Percentiles rank a stretch among this genome's conserved stretches.
These are phyloP conservation scores for Leptodontidium sp. DNA, from an alignment of 2,329 filamentous ascomycete genomes.

Conservation along the genomic window DNA sequence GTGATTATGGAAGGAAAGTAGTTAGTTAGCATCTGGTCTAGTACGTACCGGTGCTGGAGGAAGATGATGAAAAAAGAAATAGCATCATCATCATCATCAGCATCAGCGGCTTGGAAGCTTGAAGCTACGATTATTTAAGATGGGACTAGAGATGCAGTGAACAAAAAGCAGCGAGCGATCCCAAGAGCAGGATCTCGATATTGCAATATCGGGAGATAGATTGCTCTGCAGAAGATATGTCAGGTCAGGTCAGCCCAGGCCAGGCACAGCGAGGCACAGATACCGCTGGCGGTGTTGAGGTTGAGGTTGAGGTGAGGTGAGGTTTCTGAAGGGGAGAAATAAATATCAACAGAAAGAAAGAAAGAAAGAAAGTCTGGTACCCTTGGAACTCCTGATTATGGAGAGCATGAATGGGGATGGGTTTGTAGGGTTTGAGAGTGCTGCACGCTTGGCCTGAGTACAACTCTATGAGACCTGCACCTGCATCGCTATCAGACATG, in stretches of 20 bases:
- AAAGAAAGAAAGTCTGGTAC: not conserved
- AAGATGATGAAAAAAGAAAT: too few relatives aligned
- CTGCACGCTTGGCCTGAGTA: constrained; percentile 2
- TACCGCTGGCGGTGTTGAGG: not conserved
- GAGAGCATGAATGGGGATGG: not conserved
- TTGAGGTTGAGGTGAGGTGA: not conserved
- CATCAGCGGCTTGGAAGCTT: not conserved
- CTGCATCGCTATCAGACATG: not conserved
- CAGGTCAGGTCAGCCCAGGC: not conserved
- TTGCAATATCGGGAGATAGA: constrained; percentile 28
- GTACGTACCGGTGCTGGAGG: too few relatives aligned
- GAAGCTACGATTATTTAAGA: not conserved
- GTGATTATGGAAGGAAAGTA: constrained; percentile 3
- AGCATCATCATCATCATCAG: not conserved
- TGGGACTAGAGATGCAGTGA: not conserved
- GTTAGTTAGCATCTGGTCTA: not conserved
- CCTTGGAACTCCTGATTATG: constrained; percentile 1
- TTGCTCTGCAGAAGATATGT: constrained; percentile 5
- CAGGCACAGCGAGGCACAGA: constrained; percentile 17
- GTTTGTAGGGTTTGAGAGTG: constrained; percentile 12
- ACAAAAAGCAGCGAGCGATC: not conserved
- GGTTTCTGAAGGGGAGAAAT: not conserved
- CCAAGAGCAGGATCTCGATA: constrained; percentile 12
- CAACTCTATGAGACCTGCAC: not conserved
- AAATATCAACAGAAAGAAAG: too few relatives aligned